These are phyloP conservation scores for Protomyces inouyei DNA, from an alignment of 1,139 yeast genomes.

Conservation along the genomic window DNA sequence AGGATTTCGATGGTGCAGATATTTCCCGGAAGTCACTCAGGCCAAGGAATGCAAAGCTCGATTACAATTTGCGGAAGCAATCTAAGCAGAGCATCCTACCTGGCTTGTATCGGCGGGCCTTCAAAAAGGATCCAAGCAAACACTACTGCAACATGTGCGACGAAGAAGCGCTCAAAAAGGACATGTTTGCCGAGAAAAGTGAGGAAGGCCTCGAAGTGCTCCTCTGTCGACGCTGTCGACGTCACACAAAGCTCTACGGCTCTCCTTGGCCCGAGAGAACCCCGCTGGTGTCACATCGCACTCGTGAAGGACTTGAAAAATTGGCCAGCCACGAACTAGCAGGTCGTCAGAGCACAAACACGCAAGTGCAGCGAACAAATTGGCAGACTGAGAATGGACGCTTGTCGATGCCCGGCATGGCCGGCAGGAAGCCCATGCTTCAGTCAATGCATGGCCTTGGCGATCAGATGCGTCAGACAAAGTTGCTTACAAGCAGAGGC, in stretches of 20 bases:
- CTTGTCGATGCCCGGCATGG: background rate
- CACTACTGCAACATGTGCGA: slow-evolving; percentile 20
- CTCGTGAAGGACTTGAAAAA: background rate
- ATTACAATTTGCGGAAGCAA: slow-evolving; percentile 14
- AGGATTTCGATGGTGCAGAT: background rate
- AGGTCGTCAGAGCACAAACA: background rate
- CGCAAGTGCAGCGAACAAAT: background rate
- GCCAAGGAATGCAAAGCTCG: slow-evolving; percentile 10
- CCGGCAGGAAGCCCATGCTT: background rate
- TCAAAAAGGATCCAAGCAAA: background rate
- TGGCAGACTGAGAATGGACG: background rate
- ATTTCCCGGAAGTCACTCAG: background rate
- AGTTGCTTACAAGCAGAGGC: background rate
- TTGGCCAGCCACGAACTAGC: background rate
- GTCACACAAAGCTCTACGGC: slow-evolving; percentile 19
- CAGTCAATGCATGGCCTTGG: background rate
- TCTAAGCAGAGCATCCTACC: slow-evolving; percentile 7
- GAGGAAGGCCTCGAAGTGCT: background rate
- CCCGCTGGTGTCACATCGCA: background rate
- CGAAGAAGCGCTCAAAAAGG: slow-evolving; percentile 1
- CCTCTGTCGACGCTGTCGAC: slow-evolving; percentile 18
- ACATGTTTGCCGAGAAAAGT: background rate
- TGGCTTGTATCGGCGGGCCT: background rate
- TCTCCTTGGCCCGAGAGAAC: slow-evolving; percentile 22
- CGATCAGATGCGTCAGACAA: background rate